These are phyloP conservation scores for Pythium rhizo-oryzae DNA, from an alignment of 352 stramenopile species.

Conservation along the genomic window DNA sequence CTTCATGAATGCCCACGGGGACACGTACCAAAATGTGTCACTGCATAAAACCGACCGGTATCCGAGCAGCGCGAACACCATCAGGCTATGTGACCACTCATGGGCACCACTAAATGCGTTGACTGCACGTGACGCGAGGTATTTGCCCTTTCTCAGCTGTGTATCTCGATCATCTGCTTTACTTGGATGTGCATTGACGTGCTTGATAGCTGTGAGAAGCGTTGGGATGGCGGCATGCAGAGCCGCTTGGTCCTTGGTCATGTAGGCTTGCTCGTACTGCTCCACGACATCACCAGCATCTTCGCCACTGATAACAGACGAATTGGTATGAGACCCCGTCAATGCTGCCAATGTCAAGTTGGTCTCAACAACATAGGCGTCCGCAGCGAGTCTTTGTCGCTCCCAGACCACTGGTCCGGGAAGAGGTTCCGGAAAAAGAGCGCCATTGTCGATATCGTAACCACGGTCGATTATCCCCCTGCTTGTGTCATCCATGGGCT, in stretches of 20 bases:
- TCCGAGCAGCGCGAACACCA: constrained; percentile 3
- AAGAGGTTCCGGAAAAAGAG: neutral
- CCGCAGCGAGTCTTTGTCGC: neutral
- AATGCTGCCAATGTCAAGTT: constrained; percentile 9
- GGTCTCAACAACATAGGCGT: constrained; percentile 12
- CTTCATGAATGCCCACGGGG: neutral
- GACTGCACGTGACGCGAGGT: constrained; percentile 2
- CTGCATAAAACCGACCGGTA: constrained; percentile 1
- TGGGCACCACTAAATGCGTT: constrained; percentile 8
- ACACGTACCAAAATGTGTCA: constrained; percentile 17
- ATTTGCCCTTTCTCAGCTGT: constrained; percentile 8
- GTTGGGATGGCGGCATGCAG: neutral
- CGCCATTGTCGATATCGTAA: neutral
- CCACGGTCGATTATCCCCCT: neutral
- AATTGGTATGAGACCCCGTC: constrained; percentile 10
- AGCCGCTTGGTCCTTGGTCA: neutral
- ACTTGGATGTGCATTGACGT: constrained; percentile 5
- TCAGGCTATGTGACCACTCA: constrained; percentile 7
- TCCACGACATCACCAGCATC: constrained; percentile 11
- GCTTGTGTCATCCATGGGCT: neutral
- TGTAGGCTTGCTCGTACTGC: constrained; percentile 6
- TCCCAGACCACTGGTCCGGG: neutral
- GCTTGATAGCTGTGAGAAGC: constrained; percentile 7
- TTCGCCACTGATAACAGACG: constrained; percentile 12
- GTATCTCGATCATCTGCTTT: constrained; percentile 15